Conservation (phyloP, 106 monocot genomes). For the Hemerocallis citrina region DNA sequence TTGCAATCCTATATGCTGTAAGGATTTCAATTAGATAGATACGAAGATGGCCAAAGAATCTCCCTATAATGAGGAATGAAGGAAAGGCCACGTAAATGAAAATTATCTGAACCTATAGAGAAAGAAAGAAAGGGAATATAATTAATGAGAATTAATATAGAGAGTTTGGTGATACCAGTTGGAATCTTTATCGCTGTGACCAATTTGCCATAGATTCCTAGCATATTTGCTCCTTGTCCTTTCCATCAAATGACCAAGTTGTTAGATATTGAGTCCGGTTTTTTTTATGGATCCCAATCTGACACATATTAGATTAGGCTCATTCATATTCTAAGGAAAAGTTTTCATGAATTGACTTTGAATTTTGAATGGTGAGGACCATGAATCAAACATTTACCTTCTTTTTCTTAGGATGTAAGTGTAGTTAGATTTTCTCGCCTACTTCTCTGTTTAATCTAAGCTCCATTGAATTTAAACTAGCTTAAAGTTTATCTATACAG, state of each 20-base stretch:
- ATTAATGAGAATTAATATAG: not conserved
- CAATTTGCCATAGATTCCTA: not conserved
- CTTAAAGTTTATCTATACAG: too few species aligned
- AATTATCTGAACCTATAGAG: constrained; percentile 2
- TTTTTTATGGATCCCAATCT: not conserved
- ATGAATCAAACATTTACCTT: not conserved
- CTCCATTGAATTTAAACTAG: too few species aligned
- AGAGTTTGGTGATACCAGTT: not conserved
- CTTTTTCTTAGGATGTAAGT: constrained; percentile 1
- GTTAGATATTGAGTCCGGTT: not conserved
- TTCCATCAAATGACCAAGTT: constrained; percentile 7
- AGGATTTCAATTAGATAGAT: constrained; percentile 10
- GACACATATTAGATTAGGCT: not conserved
- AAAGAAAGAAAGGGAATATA: not conserved
- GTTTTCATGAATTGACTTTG: not conserved
- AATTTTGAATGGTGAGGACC: not conserved
- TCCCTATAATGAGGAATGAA: not conserved
- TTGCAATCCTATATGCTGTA: constrained; percentile 2
- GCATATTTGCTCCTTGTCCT: not conserved
- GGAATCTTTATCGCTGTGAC: constrained; percentile 3
- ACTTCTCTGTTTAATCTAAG: too few species aligned
- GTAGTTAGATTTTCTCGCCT: too few species aligned
- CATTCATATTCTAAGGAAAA: too few species aligned
- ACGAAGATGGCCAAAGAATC: not conserved
- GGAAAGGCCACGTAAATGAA: not conserved